phyloP scores from a whole-genome alignment of 441 rosid genomes.

The Croton laevigatus region DNA sequence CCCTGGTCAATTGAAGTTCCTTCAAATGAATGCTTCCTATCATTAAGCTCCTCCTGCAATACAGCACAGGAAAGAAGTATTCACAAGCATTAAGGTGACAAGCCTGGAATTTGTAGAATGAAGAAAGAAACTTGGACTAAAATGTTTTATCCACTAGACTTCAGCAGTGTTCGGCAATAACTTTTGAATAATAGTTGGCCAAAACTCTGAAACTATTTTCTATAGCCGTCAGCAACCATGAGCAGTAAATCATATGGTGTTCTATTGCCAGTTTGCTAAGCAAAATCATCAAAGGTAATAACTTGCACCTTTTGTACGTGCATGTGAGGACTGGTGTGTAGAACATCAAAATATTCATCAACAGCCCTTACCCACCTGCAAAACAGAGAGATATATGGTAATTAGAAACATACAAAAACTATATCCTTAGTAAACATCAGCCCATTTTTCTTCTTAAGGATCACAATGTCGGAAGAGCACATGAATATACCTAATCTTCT shows the following conservation, averaged over 20 bases:
- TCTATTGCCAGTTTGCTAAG: not conserved
- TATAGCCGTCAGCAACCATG: too few species aligned
- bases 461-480: not conserved
- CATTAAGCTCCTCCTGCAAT: constrained; percentile 35
- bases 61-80: not conserved
- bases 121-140: not conserved
- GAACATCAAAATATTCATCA: constrained; percentile 57
- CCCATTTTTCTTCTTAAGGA: not conserved
- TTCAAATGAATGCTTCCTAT: constrained; percentile 19
- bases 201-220: too few species aligned
- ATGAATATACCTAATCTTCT: not conserved
- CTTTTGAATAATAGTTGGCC: too few species aligned
- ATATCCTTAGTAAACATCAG: not conserved
- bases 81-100: not conserved
- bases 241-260: not conserved
- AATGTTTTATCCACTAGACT: not conserved
- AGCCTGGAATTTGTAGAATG: not conserved
- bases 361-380: constrained; percentile 89
- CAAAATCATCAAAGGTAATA: not conserved
- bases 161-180: too few species aligned
- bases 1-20: constrained; percentile 64
- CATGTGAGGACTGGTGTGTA: constrained; percentile 52
- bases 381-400: not conserved
- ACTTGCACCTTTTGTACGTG: constrained; percentile 55
- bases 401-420: not conserved